These are phyloP conservation scores for Amphibolis antarctica DNA, from an alignment of 106 monocot species.

Conservation along the genomic window DNA sequence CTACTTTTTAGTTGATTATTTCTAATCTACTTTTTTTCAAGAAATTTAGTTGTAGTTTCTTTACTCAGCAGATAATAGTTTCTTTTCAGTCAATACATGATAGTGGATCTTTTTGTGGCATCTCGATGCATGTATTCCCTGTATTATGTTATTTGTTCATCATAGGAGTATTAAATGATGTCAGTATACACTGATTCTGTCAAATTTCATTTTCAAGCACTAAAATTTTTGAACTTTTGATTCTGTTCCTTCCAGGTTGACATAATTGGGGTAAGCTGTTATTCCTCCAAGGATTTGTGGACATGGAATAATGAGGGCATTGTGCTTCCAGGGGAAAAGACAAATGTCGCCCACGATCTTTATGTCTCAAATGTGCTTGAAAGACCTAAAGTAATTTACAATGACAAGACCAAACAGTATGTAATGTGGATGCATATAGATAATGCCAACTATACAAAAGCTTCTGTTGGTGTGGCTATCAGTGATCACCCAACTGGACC, in stretches of 20 bases:
- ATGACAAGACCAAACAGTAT: slow-evolving; percentile 38
- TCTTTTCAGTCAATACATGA: too few relatives aligned
- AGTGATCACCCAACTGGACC: slow-evolving; percentile 59
- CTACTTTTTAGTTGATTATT: too few relatives aligned
- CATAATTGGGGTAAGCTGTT: slow-evolving; percentile 88
- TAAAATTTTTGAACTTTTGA: background rate
- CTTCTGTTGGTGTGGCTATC: slow-evolving; percentile 77
- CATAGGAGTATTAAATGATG: too few relatives aligned
- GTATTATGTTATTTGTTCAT: too few relatives aligned
- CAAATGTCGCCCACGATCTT: slow-evolving; percentile 65
- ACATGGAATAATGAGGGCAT: slow-evolving; percentile 82
- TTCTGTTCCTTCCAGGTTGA: slow-evolving; percentile 45
- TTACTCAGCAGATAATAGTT: too few relatives aligned
- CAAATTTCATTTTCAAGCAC: background rate
- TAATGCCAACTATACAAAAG: slow-evolving; percentile 82
- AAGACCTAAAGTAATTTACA: slow-evolving; percentile 85
- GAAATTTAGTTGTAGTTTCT: too few relatives aligned
- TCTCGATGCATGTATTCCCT: too few relatives aligned
- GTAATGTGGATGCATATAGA: slow-evolving; percentile 98
- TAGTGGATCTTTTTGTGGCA: too few relatives aligned
- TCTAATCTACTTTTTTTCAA: too few relatives aligned
- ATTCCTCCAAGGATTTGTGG: slow-evolving; percentile 88
- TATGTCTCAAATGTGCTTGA: slow-evolving; percentile 78
- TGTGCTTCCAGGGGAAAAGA: slow-evolving; percentile 45
- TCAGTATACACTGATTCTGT: background rate